Evolutionary conservation across 345 rosid genomes (phyloP).

Genomic region (Populus davidiana): DNA sequence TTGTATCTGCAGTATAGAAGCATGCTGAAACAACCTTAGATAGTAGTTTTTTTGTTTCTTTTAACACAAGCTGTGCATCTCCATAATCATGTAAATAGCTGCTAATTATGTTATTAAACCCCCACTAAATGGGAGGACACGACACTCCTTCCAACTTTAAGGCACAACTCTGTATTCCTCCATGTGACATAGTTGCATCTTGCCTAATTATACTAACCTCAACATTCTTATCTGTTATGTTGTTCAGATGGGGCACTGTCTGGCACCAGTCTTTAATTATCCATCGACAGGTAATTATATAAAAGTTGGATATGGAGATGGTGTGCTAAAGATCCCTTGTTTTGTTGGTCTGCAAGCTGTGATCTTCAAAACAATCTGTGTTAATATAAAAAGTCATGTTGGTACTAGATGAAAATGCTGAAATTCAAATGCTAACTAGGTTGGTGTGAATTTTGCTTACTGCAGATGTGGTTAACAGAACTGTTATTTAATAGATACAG

Average conservation of each 20-base stretch:
- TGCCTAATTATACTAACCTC: neutral
- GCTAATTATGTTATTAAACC: neutral
- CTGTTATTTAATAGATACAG: neutral
- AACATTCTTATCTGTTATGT: constrained; percentile 1
- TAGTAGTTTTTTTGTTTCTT: neutral
- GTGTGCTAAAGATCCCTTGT: constrained; percentile 6
- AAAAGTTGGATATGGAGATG: neutral
- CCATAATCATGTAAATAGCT: neutral
- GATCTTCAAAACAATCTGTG: constrained; percentile 5
- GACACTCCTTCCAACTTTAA: constrained; percentile 4
- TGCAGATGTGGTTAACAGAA: neutral
- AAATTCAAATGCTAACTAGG: neutral
- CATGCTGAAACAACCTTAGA: no score
- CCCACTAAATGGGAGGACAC: neutral
- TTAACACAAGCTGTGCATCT: neutral
- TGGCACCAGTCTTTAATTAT: neutral
- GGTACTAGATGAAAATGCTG: neutral
- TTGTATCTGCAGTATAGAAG: neutral
- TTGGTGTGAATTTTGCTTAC: neutral
- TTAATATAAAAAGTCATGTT: constrained; percentile 5
- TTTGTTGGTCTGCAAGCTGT: constrained; percentile 8
- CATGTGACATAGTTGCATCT: neutral
- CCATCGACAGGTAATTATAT: neutral
- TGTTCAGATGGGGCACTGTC: neutral
- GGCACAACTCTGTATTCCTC: neutral